phyloP scores from a whole-genome alignment of 2,329 filamentous ascomycete genomes.

The Fusarium domesticum region DNA sequence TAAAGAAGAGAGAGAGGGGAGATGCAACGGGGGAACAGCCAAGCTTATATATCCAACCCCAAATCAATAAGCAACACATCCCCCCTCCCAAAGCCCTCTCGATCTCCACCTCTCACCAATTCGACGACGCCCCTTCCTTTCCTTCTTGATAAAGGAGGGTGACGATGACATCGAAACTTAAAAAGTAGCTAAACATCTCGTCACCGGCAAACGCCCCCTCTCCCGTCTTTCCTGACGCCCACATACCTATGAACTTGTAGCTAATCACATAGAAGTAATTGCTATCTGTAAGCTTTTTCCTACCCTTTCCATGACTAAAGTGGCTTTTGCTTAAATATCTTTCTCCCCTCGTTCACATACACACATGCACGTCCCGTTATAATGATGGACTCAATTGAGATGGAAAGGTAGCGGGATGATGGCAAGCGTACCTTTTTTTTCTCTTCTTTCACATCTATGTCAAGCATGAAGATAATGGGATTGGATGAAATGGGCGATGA shows the following conservation, averaged over 20 bases:
- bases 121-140: neutral
- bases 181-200: neutral
- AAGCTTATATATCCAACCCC: conserved; percentile 17
- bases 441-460: too few relatives aligned
- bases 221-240: neutral
- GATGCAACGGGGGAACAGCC: conserved; percentile 7
- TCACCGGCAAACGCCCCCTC: neutral
- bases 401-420: too few relatives aligned
- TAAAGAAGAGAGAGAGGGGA: neutral
- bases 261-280: neutral
- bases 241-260: neutral
- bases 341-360: too few relatives aligned
- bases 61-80: too few relatives aligned
- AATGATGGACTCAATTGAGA: too few relatives aligned
- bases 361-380: neutral
- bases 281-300: neutral
- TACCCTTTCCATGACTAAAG: neutral
- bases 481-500: too few relatives aligned
- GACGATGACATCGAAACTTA: neutral
- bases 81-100: neutral
- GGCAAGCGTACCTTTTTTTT: too few relatives aligned
- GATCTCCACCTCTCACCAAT: neutral
- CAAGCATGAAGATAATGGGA: neutral
- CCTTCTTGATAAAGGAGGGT: neutral
- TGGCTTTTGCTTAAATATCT: neutral